phyloP scores from a whole-genome alignment of 768 basidiomycete species.

The Exidia glandulosa region DNA sequence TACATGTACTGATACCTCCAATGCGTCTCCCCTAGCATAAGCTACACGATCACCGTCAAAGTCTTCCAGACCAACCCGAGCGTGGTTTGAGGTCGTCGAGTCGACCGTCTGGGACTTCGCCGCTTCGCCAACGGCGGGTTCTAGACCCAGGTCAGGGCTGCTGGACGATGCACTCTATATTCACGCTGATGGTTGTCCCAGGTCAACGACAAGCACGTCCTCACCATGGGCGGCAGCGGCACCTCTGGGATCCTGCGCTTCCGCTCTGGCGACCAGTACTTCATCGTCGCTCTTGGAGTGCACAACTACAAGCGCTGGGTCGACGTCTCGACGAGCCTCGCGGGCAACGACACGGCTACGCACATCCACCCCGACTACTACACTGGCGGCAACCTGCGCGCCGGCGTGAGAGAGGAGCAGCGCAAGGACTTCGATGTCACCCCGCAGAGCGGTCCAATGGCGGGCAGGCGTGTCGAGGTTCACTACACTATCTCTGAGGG shows the following conservation, averaged over 20 bases:
- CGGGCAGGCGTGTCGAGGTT: neutral
- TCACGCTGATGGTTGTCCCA: too few relatives aligned
- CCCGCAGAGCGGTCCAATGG: conserved; percentile 5
- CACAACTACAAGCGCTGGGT: conserved; percentile 7
- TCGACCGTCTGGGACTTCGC: conserved; percentile 4
- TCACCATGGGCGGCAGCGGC: conserved; percentile 6
- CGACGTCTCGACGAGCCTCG: conserved; percentile 19
- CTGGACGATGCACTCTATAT: too few relatives aligned
- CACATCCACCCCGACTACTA: conserved; percentile 22
- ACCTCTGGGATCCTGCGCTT: conserved; percentile 7
- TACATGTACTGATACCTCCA: too few relatives aligned
- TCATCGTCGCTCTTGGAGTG: conserved; percentile 5
- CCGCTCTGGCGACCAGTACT: conserved; percentile 3
- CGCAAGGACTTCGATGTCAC: conserved; percentile 4
- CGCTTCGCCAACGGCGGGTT: conserved; percentile 3
- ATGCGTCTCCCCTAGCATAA: too few relatives aligned
- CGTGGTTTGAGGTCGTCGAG: conserved; percentile 5
- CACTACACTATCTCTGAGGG: conserved; percentile 7
- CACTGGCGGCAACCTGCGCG: conserved; percentile 2
- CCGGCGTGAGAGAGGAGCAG: conserved; percentile 2
- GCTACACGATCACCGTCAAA: conserved; percentile 7
- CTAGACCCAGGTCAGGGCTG: neutral
- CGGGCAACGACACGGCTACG: conserved; percentile 13
- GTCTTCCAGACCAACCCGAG: conserved; percentile 10
- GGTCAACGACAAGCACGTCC: neutral